phyloP scores from a whole-genome alignment of 306 rosid species.

The Fragaria nilgerrensis region DNA sequence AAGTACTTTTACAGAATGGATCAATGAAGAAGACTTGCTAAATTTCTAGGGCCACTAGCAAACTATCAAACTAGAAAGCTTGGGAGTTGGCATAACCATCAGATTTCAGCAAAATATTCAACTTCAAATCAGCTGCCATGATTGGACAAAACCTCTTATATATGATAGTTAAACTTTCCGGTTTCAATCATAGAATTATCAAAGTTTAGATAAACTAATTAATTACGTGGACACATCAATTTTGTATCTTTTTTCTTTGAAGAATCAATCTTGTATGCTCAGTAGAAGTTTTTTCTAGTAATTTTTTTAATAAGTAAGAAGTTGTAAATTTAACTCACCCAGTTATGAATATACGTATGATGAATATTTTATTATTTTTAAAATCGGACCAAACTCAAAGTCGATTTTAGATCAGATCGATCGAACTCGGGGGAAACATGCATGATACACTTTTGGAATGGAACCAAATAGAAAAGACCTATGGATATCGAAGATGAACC shows the following conservation, averaged over 20 bases:
- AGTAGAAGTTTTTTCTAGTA: too few relatives aligned
- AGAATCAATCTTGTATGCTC: too few relatives aligned
- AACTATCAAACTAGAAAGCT: background rate
- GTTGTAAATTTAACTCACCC: too few relatives aligned
- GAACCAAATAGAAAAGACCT: slow-evolving; percentile 27
- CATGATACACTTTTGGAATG: background rate
- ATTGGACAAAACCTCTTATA: background rate
- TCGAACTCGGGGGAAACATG: background rate
- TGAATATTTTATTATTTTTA: too few relatives aligned
- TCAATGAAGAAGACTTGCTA: background rate
- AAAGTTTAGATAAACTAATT: background rate
- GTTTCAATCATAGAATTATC: background rate
- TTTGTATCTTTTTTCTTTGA: too few relatives aligned
- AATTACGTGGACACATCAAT: too few relatives aligned
- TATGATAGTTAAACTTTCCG: background rate
- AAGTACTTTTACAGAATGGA: background rate
- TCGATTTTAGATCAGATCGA: background rate
- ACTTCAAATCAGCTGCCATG: background rate
- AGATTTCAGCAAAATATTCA: background rate
- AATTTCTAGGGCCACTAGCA: background rate
- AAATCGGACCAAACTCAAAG: too few relatives aligned
- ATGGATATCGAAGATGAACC: background rate
- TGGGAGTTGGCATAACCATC: background rate
- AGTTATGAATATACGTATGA: too few relatives aligned
- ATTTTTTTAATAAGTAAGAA: too few relatives aligned